These are phyloP conservation scores for Penicillium hesseltinei DNA, from an alignment of 2,329 filamentous ascomycete species.

Conservation along the genomic window DNA sequence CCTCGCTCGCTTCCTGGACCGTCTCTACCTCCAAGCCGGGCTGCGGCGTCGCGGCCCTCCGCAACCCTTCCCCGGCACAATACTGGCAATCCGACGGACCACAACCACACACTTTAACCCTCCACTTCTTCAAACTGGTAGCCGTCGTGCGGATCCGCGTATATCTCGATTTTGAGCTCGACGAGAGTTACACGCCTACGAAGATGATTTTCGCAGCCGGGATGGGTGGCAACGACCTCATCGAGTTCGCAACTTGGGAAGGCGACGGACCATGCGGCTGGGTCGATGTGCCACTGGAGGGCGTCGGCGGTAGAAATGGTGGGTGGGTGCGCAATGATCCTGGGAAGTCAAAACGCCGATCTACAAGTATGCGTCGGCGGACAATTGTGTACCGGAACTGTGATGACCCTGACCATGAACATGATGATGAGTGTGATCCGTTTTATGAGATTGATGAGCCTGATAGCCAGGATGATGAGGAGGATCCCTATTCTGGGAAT, in stretches of 20 bases:
- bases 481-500: constrained; percentile 57
- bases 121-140: constrained; percentile 60
- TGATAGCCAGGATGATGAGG: constrained; percentile 28
- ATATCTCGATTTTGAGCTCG: constrained; percentile 81
- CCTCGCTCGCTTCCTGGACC: constrained; percentile 64
- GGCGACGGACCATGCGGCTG: constrained; percentile 80
- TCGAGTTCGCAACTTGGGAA: constrained; percentile 79
- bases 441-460: constrained; percentile 30
- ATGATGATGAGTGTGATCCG: constrained; percentile 18
- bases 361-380: constrained; percentile 9
- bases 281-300: constrained; percentile 75
- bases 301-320: constrained; percentile 53
- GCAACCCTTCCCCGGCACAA: constrained; percentile 54
- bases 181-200: constrained; percentile 96
- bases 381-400: constrained; percentile 17
- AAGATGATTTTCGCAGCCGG: constrained; percentile 86
- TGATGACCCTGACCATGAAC: constrained; percentile 11
- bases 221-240: constrained; percentile 85
- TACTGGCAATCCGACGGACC: constrained; percentile 69
- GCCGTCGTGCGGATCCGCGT: constrained; percentile 52
- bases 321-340: constrained; percentile 29
- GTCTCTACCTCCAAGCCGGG: constrained; percentile 63
- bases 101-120: constrained; percentile 61
- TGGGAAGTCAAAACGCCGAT: constrained; percentile 16
- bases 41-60: constrained; percentile 60